Base-by-base conservation (phyloP, 192 early-diverging fungal species). In the Dispira parvispora region DNA sequence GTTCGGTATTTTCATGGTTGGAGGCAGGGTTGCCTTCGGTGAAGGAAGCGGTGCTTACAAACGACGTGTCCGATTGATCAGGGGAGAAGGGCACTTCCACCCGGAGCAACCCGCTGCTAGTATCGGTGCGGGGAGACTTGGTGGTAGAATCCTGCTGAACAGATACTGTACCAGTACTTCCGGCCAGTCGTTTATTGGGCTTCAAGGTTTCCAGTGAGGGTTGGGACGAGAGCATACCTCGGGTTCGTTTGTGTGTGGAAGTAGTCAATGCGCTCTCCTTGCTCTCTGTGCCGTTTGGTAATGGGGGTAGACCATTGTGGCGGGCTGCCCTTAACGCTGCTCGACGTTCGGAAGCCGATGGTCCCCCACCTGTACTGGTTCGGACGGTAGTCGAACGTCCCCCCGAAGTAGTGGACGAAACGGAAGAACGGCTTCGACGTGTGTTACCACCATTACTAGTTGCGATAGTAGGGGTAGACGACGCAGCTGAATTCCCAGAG, bases 191-290 rank as follows among this genome's bases (percentile, higher is more conserved):
- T 45, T 61, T 61, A 25, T 14, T 44, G 28, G 58, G 43, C 18
- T 61, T 61, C n/a, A 61, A 20, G 43, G 20, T 43, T 44, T 61
- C 58, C 38, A 61, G n/a, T 42, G 58, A 61, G 16, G 58, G 58
- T 25, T 61, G 58, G 43, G 38, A 14, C 20, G 26, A 32, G 8
- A 61, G 42, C 43, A 61, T 44, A 20, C 58, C 58, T 0, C 58
- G 38, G 14, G 58, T 25, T 18, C 58, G 58, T 45, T 61, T 61
- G 25, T 44, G 55, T 6, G 55, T 12, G 32, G 32, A 38, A 4
- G 32, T 4, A 1, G 3, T 6, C 32, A 38, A 38, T 38, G 32
- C 32, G 32, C 32, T 6, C 32, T 38, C 32, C 32, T 38, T 38
- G 32, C 6, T 38, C 1, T 38, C 32, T 38, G 32, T 38, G 6